Evolutionary conservation across 1,284 basidiomycete genomes (phyloP), one percentile per base, ranked within the genome.

Genomic region (Ustilago tritici): DNA sequence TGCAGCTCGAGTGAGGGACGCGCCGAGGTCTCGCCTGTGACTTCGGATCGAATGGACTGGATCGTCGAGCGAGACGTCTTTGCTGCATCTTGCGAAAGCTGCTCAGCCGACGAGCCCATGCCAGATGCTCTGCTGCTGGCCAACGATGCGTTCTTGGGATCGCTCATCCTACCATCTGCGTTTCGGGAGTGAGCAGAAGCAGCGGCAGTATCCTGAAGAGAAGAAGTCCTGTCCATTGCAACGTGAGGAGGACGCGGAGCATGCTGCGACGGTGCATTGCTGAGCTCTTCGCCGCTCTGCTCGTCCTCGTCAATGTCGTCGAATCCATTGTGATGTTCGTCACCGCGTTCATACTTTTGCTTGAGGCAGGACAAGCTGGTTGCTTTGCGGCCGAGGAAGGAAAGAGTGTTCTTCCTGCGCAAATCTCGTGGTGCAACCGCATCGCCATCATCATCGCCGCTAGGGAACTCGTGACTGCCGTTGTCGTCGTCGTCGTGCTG

Each of bases 331-430:
- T 61, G 59, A 14, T 69, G 67, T 55, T 75, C 78, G 35, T 46
- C 43, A 3, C 74, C 74, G 31, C 65, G 65, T 41, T 82, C 82
- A 67, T 84, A 86, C 58, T 77, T 73, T 38, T 84, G 85, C 74
- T 79, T 64, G 61, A 87, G 70, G 53, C 77, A 78, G 15, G 78
- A 86, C 19, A 89, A 78, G 64, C 87, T 88, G 38, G 87, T 87
- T 10, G 87, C 88, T 70, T 88, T 88, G 19, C 88, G 83, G 41
- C 87, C 86, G 28, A 89, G 82, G 65, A 87, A 87, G 40, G 88
- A 88, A 12, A 89, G 81, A 19, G 88, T 88, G 78, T 88, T 86
- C 28, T 86, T 84, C 7, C 85, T 82, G 57, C 86, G 58, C 11
- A 62, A 14, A 10, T 61, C 65, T 31, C 60, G 61, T 11, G 53